Conservation (phyloP, 2,329 filamentous ascomycete species). For the Tolypocladium inflatum region DNA sequence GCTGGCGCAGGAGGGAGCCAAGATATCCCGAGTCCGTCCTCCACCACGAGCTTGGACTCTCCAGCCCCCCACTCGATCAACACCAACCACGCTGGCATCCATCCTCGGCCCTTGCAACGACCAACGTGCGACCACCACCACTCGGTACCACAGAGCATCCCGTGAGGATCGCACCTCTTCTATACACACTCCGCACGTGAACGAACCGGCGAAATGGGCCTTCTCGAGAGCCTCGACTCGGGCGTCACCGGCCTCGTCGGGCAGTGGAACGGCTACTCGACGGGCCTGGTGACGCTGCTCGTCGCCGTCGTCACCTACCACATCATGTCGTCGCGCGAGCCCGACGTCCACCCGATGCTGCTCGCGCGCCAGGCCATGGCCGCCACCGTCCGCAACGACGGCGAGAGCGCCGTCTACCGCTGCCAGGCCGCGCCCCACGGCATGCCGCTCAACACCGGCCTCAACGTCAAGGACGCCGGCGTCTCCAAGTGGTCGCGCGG, state of each 20-base stretch:
- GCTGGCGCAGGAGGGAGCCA: neutral
- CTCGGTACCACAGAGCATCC: neutral
- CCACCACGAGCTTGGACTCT: neutral
- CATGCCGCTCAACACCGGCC: constrained; percentile 65
- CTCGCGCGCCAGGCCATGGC: constrained; percentile 75
- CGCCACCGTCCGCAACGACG: constrained; percentile 69
- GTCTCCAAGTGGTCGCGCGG: constrained; percentile 76
- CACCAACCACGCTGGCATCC: neutral
- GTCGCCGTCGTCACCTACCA: constrained; percentile 61
- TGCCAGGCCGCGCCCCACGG: constrained; percentile 80
- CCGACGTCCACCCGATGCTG: constrained; percentile 86
- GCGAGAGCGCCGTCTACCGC: constrained; percentile 78
- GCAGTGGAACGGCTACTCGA: constrained; percentile 78
- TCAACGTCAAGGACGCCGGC: constrained; percentile 74
- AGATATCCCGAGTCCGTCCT: neutral
- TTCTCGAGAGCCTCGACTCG: constrained; percentile 58
- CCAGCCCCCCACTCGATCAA: neutral
- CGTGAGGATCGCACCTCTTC: neutral
- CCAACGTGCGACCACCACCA: neutral
- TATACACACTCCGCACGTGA: neutral
- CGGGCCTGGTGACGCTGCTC: constrained; percentile 55
- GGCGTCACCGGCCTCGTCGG: constrained; percentile 58
- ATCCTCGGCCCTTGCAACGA: neutral
- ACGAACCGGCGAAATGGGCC: constrained; percentile 22
- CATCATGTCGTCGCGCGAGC: constrained; percentile 62